Conservation (phyloP, 805 yeast species). For the Ascoidea tarda region DNA sequence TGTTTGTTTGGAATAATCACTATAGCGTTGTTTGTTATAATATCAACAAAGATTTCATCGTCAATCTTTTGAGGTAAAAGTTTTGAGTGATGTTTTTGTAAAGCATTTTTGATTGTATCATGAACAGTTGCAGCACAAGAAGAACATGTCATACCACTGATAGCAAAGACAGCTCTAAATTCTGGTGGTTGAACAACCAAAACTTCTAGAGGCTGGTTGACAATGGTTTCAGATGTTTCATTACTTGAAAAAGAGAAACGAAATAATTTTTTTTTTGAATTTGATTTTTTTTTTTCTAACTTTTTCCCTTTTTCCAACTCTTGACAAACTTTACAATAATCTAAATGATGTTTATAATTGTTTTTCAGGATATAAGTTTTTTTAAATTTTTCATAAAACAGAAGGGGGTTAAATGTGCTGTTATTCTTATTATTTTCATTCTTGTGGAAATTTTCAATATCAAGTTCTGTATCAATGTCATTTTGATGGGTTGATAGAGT, state of each 20-base stretch:
- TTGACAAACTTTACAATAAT: constrained; percentile 1
- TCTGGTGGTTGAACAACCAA: constrained; percentile 13
- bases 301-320: background rate
- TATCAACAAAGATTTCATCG: constrained; percentile 28
- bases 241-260: background rate
- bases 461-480: background rate
- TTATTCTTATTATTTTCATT: no score
- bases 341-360: background rate
- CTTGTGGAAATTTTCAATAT: background rate
- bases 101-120: constrained; percentile 21
- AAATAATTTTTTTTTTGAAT: background rate
- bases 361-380: no score
- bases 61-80: background rate
- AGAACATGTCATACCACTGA: constrained; percentile 61
- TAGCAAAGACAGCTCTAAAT: constrained; percentile 36
- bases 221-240: no score
- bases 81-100: constrained; percentile 10
- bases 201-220: no score
- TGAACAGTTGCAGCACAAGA: constrained; percentile 40
- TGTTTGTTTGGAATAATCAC: constrained; percentile 39
- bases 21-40: constrained; percentile 36
- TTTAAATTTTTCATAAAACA: no score
- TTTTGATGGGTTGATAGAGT: no score
- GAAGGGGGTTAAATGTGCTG: background rate
- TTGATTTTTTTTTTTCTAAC: background rate